Evolutionary conservation across 768 basidiomycete genomes (phyloP).

Genomic region (Exsudoporus frostii): DNA sequence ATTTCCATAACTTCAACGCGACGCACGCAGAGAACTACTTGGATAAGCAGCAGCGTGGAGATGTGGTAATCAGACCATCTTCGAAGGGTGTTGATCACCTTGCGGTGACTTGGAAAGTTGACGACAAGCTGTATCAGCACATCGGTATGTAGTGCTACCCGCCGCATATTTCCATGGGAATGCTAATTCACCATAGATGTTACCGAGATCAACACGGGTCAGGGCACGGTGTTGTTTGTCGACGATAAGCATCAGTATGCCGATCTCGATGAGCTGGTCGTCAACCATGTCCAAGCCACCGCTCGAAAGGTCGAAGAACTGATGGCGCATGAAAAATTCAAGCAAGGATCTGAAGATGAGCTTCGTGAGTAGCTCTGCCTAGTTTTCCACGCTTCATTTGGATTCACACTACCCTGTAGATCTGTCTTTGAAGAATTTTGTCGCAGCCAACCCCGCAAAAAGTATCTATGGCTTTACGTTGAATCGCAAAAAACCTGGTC

Average conservation of each 20-base stretch:
- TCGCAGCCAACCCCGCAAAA: constrained; percentile 90
- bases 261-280: constrained; percentile 95
- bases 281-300: constrained; percentile 95
- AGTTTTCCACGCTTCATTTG: neutral
- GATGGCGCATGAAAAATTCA: constrained; percentile 94
- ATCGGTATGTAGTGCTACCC: constrained; percentile 60
- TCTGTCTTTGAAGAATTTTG: constrained; percentile 81
- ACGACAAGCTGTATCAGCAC: constrained; percentile 93
- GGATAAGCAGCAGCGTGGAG: constrained; percentile 88
- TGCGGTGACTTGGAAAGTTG: constrained; percentile 99
- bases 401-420: constrained; percentile 44
- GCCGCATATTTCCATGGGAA: neutral
- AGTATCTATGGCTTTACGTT: constrained; percentile 95
- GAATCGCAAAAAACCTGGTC: constrained; percentile 86
- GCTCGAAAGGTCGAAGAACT: constrained; percentile 90
- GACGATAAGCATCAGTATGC: constrained; percentile 80
- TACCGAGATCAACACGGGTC: constrained; percentile 74
- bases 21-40: constrained; percentile 86
- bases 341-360: constrained; percentile 81
- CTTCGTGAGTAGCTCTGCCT: constrained; percentile 62
- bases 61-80: constrained; percentile 94
- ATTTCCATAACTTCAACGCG: constrained; percentile 94
- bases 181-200: constrained; percentile 54
- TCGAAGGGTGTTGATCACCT: constrained; percentile 92
- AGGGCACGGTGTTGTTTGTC: constrained; percentile 65